Evolutionary conservation across 2,329 filamentous ascomycete species (phyloP), one percentile per base, ranked within the genome.

Genomic region (Cadophora malorum): DNA sequence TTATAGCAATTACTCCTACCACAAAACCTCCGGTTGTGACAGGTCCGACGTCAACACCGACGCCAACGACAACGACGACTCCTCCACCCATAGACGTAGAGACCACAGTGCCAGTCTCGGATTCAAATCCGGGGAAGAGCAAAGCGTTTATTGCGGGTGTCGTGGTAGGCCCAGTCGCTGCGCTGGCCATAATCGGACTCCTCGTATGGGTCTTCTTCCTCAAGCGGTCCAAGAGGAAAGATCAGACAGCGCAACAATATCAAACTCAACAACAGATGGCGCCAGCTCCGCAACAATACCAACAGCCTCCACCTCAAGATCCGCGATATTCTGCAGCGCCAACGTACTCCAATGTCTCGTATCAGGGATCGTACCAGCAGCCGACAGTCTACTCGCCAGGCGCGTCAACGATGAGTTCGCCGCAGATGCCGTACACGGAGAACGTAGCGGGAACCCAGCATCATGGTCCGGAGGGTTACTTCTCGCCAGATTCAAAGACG

Each of bases 271-370:
- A 60, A 45, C 56, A 60, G 8, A 45, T 41, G 10, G 56, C 56
- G 14, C 14, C n/a, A 45, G 33, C 33, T 16, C 56, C 56, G 45
- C 56, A 60, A 14, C 56, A 60, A 45, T 60, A 38, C 4, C 56
- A 35, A 12, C 31, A 45, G 33, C 56, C 33, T 41, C 56, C 33
- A 12, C 33, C 56, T 41, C 56, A 60, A 45, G 56, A 60, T 25
- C 56, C 56, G 10, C 35, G 56, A 25, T 60, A 60, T 23, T 60
- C 56, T 38, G 33, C 56, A 35, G 56, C 56, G n/a, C 56, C 56
- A 12, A 41, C 35, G 5, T 60, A 45, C 52, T 55, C 52, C 14
- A 53, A 55, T 9, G 25, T 55, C 52, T 55, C 52, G 28, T 55
- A 55, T 33, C 52, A 55, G 16, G 28, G 52, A 9, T 55, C 52